Evolutionary conservation across 1,284 basidiomycete genomes (phyloP), one percentile per base, ranked within the genome.

Genomic region (Termitomyces sp.): DNA sequence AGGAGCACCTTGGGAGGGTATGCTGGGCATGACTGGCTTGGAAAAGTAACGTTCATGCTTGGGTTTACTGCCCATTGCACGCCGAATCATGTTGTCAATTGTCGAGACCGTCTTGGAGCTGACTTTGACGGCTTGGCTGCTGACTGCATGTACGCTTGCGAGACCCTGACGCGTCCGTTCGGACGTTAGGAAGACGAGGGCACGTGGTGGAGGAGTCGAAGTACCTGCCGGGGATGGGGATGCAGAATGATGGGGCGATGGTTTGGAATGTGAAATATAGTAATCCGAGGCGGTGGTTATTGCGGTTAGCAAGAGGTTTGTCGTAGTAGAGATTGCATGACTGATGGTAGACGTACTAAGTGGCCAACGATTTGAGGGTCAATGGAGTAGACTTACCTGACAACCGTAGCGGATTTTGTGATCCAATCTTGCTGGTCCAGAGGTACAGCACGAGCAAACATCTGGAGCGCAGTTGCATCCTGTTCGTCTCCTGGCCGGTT

Each of bases 361-460:
- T 35, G 46, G 6, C 28, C 39, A 13, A 9, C 28, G 18, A 24
- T 41, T 18, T 35, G 28, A n/a, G 46, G 24, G 50, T 35, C 14
- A 45, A 47, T 38, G 19, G 26, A n/a, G 21, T 28, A 19, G 6
- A 66, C 76, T 39, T 64, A 85, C 88, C 86, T 88, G 58, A 86
- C 73, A 24, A 83, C 67, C 19, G 81, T 77, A 1, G 88, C 88
- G 3, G 84, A 79, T 56, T 78, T 81, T 46, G 88, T 80, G 55
- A 92, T 76, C 81, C 82, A 86, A 64, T 90, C 84, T 60, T 83
- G 81, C 49, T 89, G 79, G 50, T 87, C 81, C 0, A 80, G 78
- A 21, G 88, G 81, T 6, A 86, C 72, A 13, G 77, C 74, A 33
- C 76, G 71, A 18, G 80, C 81, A 60, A 84, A 82, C 9, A 80